Percentiles rank a stretch among this genome's conserved stretches.
These are phyloP conservation scores for Phytophthora pini DNA, from an alignment of 352 stramenopile genomes.

Conservation along the genomic window DNA sequence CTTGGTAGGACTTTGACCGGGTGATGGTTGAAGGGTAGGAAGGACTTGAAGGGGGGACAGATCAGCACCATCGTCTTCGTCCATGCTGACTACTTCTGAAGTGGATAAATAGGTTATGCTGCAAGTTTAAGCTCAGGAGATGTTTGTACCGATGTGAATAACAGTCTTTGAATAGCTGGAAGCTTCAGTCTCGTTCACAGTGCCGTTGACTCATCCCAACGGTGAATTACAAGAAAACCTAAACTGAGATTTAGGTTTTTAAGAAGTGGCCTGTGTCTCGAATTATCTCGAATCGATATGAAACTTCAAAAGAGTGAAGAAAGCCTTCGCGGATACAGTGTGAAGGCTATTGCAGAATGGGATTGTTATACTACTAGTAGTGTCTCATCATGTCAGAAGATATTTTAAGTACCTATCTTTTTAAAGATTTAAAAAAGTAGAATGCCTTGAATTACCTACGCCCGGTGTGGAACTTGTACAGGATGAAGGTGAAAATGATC, in stretches of 20 bases:
- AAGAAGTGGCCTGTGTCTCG: too few relatives aligned
- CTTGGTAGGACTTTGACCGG: conserved; percentile 1
- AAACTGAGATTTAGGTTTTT: too few relatives aligned
- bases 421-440: too few relatives aligned
- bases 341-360: too few relatives aligned
- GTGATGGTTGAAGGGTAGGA: conserved; percentile 1
- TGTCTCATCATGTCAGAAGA: too few relatives aligned
- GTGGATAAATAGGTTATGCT: conserved; percentile 4
- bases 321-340: not conserved
- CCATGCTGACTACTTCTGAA: conserved; percentile 12
- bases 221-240: not conserved
- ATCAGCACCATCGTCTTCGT: conserved; percentile 2
- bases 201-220: not conserved
- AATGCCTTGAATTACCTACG: not conserved
- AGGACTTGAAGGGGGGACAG: conserved; percentile 17
- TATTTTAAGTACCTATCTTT: not conserved
- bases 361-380: too few relatives aligned
- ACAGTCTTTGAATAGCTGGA: conserved; percentile 2
- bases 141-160: not conserved
- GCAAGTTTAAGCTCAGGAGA: not conserved
- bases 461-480: conserved; percentile 29
- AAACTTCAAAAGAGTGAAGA: not conserved
- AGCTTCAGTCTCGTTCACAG: not conserved
- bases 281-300: not conserved
- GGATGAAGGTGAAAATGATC: conserved; percentile 36